Evolutionary conservation across 2,329 filamentous ascomycete genomes (phyloP).

Genomic region (Botrytis medusae): DNA sequence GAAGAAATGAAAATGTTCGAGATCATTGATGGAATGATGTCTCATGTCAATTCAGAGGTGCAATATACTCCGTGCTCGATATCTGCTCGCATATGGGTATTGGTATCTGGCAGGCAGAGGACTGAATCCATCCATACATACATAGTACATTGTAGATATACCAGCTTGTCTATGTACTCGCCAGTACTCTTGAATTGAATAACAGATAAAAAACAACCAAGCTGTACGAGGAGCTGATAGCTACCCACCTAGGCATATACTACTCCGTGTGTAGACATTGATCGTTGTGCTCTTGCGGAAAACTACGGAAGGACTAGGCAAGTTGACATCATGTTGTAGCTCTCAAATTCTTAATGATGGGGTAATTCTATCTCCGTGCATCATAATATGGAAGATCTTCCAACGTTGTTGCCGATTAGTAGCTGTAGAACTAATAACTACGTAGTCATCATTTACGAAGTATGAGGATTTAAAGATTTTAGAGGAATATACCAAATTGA

Average conservation of each 20-base stretch:
- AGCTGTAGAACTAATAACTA: not conserved
- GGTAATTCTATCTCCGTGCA: constrained; percentile 8
- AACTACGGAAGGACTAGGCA: not conserved
- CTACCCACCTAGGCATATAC: not conserved
- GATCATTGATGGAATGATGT: not conserved
- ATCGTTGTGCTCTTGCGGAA: constrained; percentile 1
- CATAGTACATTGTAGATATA: not conserved
- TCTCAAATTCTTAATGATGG: not conserved
- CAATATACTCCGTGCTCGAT: not conserved
- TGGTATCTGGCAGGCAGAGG: not conserved
- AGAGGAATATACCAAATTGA: not conserved
- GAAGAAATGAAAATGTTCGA: not conserved
- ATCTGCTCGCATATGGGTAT: not conserved
- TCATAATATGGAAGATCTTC: not conserved
- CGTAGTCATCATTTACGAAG: not conserved
- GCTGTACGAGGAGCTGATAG: not conserved
- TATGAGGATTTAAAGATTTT: not conserved
- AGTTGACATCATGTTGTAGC: not conserved
- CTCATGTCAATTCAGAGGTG: not conserved
- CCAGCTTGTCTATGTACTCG: too few species aligned
- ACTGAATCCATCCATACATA: not conserved
- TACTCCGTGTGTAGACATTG: not conserved
- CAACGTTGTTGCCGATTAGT: not conserved
- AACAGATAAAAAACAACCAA: not conserved
- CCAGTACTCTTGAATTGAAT: not conserved